Evolutionary conservation across 768 basidiomycete genomes (phyloP), one percentile per base, ranked within the genome.

Genomic region (Mycena latifolia): DNA sequence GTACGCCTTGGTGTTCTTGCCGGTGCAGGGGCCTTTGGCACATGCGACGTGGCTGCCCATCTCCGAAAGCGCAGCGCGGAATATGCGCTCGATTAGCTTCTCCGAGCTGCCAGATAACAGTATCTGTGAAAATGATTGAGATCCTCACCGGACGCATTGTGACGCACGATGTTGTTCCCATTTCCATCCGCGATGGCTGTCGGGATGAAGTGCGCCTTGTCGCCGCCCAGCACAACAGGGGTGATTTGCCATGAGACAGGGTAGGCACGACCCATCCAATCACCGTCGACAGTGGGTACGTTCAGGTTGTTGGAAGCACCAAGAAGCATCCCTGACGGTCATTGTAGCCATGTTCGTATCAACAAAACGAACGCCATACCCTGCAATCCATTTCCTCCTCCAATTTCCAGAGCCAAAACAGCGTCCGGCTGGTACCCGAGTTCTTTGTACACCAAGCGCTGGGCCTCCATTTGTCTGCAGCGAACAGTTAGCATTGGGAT

Each of bases 1-100:
- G 18, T 71, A 77, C 12, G 65, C 54, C 50, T 77, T 74, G 39
- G 78, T 69, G 28, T 79, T 65, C 39, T 69, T 73, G 28, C 74
- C 78, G 8, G 70, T 75, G 24, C 80, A 67, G 11, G 85, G 85
- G 3, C 77, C 72, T 39, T 72, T 74, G 5, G 83, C 83, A 35
- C 72, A 57, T 15, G 79, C 84, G n/a, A 81, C 83, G 57, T 77
- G 72, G 1, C 82, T 81, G 17, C 84, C 84, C 82, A 85, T 82
- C 63, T 81, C 81, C 35, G 79, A 67, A 50, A 82, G 81, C 10
- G 78, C 82, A 4, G 81, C 80, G 20, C 84, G 79, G 31, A 82
- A 71, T 9, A 74, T 62, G 0, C 74, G 70, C 60, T 85, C 84
- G 25, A 82, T 74, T 18, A 77, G 76, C 28, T 69, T 69, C 56